Evolutionary conservation across 345 rosid species (phyloP).

Genomic region (Punica granatum): DNA sequence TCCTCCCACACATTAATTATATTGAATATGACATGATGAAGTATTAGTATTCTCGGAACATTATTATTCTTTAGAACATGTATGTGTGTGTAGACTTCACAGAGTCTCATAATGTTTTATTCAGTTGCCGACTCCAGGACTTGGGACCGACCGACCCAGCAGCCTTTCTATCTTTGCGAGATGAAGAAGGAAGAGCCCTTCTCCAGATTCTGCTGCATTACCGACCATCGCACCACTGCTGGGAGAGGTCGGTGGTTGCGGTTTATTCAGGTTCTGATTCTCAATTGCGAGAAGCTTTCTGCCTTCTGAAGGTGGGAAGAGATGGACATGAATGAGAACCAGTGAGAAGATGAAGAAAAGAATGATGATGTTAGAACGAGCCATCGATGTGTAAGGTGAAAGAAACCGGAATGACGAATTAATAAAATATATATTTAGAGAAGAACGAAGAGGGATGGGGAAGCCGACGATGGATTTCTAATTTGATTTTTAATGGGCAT

Average conservation of each 20-base stretch:
- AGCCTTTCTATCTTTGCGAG: not conserved
- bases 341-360: not conserved
- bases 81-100: no score
- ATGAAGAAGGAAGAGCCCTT: slow-evolving; percentile 3
- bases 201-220: not conserved
- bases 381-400: not conserved
- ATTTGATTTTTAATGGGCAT: no score
- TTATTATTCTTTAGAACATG: no score
- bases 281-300: not conserved
- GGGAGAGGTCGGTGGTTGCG: not conserved
- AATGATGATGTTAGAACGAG: not conserved
- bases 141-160: not conserved
- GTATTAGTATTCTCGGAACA: no score
- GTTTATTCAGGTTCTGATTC: no score
- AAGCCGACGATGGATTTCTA: no score
- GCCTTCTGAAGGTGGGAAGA: not conserved
- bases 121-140: slow-evolving; percentile 2
- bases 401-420: no score
- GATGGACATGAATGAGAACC: not conserved
- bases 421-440: no score
- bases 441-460: no score
- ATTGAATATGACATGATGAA: no score
- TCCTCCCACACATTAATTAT: no score
- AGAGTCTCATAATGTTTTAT: not conserved
- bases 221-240: not conserved